Base-by-base conservation (phyloP, 176 grass and related monocot species). In the Cenchrus fungigraminus region DNA sequence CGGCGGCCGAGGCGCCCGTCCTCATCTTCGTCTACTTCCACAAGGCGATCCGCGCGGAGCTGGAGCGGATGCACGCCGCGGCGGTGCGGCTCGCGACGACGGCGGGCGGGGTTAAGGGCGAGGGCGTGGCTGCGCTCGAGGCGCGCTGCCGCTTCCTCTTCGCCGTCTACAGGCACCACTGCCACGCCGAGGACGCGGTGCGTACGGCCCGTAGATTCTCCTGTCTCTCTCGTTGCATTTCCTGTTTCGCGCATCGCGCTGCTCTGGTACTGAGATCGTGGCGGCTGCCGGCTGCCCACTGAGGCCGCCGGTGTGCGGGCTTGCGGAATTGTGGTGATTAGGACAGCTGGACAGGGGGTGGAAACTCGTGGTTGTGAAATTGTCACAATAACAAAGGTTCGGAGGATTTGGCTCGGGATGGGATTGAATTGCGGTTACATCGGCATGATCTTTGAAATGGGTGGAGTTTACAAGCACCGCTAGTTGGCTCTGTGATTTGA, bases 21-120 rank as follows among this genome's bases (percentile, higher is more conserved):
- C 85, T 97, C 50, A 88, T 97, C 49, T 90, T 97, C 76, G 82
- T 93, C 70, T 97, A 91, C 82, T 97, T 97, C 91, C 95, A 97
- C 81, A 97, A 95, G 91, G 95, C 92, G 66, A 97, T 97, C 80
- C 90, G 87, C 79, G 83, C 87, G 61, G 95, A 95, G 84, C 89
- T 97, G 37, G 90, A 95, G 20, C 63, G 68, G 73, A 77, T 97
- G 68, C 88, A 95, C 85, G 71, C 76, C 71, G 79, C 82, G 42
- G 95, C 95, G 19, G 82, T 93, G 81, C 87, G 77, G 42, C 72
- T 97, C 55, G 88, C 92, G 6, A 93, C 89, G 58, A 91, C 87
- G 58, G 29, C 34, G 4, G 90, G 25, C 71, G 49, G 82, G 5
- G 75, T 76, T 16, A 16, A 15, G 5, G 90, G 3, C 47, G 71